Evolutionary conservation across 805 yeast genomes (phyloP).

Genomic region (Pichia heedii): DNA sequence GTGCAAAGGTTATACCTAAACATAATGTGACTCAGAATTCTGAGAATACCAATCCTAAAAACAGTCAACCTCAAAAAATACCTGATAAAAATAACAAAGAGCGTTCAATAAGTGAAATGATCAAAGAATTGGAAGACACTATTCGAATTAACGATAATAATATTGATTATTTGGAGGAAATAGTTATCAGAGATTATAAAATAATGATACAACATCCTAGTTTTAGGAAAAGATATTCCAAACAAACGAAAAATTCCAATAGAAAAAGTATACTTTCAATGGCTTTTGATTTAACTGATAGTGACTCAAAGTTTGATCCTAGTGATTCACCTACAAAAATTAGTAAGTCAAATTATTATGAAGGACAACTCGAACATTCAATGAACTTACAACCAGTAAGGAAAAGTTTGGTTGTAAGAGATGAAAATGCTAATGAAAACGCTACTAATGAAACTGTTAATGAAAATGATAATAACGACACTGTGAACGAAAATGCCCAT

Average conservation of each 20-base stretch:
- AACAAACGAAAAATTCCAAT: conserved; percentile 15
- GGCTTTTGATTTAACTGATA: conserved; percentile 12
- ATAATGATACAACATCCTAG: conserved; percentile 18
- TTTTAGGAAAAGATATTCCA: conserved; percentile 19
- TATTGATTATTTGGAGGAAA: conserved; percentile 59
- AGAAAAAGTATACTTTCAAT: conserved; percentile 18
- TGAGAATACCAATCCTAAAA: too few species aligned
- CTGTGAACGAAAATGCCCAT: not conserved
- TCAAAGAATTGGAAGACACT: conserved; percentile 4
- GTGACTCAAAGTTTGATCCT: conserved; percentile 9
- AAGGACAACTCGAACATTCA: not conserved
- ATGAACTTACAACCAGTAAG: not conserved
- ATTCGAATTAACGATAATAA: conserved; percentile 20
- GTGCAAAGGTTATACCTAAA: too few species aligned
- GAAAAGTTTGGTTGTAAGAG: not conserved
- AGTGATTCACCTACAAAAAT: conserved; percentile 19
- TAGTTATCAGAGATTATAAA: conserved; percentile 63
- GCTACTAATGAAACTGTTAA: too few species aligned
- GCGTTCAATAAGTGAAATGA: not conserved
- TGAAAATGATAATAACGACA: not conserved
- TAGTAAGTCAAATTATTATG: not conserved
- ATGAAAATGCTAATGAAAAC: not conserved
- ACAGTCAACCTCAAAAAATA: too few species aligned
- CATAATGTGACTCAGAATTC: too few species aligned
- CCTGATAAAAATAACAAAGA: too few species aligned